These are phyloP conservation scores for Colletotrichum sp. DNA, from an alignment of 2,329 filamentous ascomycete species.

Conservation along the genomic window DNA sequence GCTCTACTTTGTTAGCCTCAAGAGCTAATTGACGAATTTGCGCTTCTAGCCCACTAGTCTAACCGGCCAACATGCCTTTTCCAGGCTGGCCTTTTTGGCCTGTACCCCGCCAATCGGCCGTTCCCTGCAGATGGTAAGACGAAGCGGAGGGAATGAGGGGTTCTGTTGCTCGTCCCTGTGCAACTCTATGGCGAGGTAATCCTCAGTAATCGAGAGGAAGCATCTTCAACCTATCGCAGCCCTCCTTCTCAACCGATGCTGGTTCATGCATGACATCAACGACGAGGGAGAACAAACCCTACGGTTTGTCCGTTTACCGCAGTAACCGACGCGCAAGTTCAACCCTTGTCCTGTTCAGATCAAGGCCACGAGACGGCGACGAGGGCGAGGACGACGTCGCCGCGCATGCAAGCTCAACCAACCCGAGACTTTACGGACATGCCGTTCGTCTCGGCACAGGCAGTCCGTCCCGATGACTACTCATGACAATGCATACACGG, in stretches of 20 bases:
- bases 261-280: constrained; percentile 27
- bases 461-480: not conserved
- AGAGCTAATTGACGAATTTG: not conserved
- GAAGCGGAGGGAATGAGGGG: not conserved
- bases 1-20: not conserved
- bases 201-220: not conserved
- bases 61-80: not conserved
- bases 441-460: not conserved
- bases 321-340: not conserved
- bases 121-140: not conserved
- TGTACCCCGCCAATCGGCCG: not conserved
- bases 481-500: not conserved
- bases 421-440: not conserved
- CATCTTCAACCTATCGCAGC: not conserved
- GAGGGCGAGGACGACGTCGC: not conserved
- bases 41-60: not conserved
- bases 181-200: not conserved
- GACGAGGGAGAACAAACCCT: not conserved
- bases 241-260: not conserved
- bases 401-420: not conserved
- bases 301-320: constrained; percentile 8
- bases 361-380: not conserved
- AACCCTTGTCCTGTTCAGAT: not conserved
- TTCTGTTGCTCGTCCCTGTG: not conserved
- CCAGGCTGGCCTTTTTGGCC: not conserved